Conservation (phyloP, 2,329 filamentous ascomycete genomes). For the Grosmannia clavigera region DNA sequence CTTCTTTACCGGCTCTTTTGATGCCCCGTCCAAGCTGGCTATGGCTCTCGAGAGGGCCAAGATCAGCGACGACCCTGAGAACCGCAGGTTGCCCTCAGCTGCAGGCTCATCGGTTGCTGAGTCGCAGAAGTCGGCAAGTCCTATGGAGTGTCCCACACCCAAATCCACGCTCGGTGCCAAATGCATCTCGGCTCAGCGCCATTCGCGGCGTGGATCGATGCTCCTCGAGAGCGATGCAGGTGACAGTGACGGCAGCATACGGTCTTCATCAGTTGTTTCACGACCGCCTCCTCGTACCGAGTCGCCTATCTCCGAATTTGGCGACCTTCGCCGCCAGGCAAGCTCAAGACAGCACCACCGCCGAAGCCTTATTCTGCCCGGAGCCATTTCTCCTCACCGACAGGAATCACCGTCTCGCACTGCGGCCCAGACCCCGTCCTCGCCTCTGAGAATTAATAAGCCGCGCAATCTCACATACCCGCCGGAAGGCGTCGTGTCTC, state of each 20-base stretch:
- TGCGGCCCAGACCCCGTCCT: conserved; percentile 53
- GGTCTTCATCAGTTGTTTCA: conserved; percentile 65
- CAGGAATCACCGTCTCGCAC: conserved; percentile 79
- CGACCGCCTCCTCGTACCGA: conserved; percentile 60
- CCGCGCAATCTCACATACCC: conserved; percentile 50
- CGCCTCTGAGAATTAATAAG: conserved; percentile 75
- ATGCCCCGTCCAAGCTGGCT: conserved; percentile 42
- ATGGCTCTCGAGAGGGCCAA: conserved; percentile 37
- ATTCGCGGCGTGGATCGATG: conserved; percentile 66
- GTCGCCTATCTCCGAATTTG: conserved; percentile 81
- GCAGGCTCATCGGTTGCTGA: conserved; percentile 58
- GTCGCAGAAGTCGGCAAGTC: conserved; percentile 80
- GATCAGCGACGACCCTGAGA: conserved; percentile 27
- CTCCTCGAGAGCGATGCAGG: conserved; percentile 72
- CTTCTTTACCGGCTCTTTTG: conserved; percentile 45
- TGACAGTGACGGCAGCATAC: conserved; percentile 79
- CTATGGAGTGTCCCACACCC: conserved; percentile 80
- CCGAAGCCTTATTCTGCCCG: conserved; percentile 71
- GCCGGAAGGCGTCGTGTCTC: conserved; percentile 60
- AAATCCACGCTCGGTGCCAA: conserved; percentile 59
- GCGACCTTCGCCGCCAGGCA: conserved; percentile 59
- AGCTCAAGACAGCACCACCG: conserved; percentile 76
- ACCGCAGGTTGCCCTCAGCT: conserved; percentile 40
- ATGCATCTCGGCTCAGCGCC: conserved; percentile 44
- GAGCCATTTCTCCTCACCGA: conserved; percentile 65